Percentiles rank a stretch among this genome's conserved stretches.
Conservation (phyloP, 768 basidiomycete species). For the Boletus tylopilopsis region DNA sequence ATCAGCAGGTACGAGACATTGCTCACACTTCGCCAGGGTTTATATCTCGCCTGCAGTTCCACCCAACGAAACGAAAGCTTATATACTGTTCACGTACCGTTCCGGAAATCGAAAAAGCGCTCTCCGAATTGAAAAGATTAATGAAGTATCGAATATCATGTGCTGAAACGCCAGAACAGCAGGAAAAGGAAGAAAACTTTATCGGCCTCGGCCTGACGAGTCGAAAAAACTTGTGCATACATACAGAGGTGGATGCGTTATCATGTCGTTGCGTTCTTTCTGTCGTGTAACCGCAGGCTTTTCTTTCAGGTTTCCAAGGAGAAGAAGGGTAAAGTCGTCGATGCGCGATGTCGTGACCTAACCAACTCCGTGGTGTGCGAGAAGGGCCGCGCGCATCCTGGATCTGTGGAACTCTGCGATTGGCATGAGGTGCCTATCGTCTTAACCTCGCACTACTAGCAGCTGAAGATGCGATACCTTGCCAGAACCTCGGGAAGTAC, state of each 20-base stretch:
- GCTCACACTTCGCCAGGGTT: neutral
- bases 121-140: slow-evolving; percentile 90
- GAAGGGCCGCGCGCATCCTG: slow-evolving; percentile 81
- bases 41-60: slow-evolving; percentile 54
- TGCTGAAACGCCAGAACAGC: slow-evolving; percentile 72
- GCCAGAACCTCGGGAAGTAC: slow-evolving; percentile 74
- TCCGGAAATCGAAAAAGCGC: slow-evolving; percentile 97
- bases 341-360: slow-evolving; percentile 94
- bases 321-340: slow-evolving; percentile 97
- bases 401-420: slow-evolving; percentile 85
- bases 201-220: slow-evolving; percentile 91
- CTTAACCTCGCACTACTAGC: neutral
- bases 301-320: slow-evolving; percentile 80
- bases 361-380: slow-evolving; percentile 82
- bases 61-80: slow-evolving; percentile 88
- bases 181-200: slow-evolving; percentile 75
- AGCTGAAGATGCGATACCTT: neutral
- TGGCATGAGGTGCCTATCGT: slow-evolving; percentile 87
- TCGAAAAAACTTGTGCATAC: slow-evolving; percentile 93
- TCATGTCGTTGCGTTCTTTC: neutral
- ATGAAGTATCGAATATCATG: slow-evolving; percentile 80
- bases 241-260: slow-evolving; percentile 71
- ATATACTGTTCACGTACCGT: slow-evolving; percentile 99
- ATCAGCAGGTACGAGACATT: slow-evolving; percentile 66
- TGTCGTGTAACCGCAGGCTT: neutral